Evolutionary conservation across 108 stramenopile genomes (phyloP), one percentile per base, ranked within the genome.

Genomic region (Heterococcus sp.): DNA sequence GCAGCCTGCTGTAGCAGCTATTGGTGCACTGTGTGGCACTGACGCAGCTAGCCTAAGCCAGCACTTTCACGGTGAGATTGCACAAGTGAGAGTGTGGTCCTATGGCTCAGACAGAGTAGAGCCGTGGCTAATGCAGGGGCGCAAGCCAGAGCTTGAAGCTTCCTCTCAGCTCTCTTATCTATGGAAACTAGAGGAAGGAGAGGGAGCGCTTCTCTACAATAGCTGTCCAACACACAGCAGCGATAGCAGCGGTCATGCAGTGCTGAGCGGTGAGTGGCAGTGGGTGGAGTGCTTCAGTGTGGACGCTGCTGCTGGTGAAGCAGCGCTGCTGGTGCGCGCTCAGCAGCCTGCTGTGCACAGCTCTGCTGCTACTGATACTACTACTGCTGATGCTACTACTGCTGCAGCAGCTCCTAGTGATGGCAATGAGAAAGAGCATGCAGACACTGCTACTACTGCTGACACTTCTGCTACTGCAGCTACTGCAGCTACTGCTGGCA

Each of bases 131-230:
- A 58, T n/a, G 46, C 46, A 21, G 46, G 21, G 21, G 46, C 14
- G 46, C 46, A 58, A 21, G 8, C 46, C n/a, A n/a, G n/a, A 58
- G 46, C 46, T 21, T 21, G 8, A 21, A 58, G 14, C 46, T 21
- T 21, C 21, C 46, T 8, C 21, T 14, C 46, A 58, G 14, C 14
- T 21, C 46, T 8, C 46, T 58, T 21, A 58, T 39, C 65, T 70
- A 70, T 78, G 77, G 77, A 78, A 78, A 70, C 36, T 65, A 14
- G 77, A 78, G 32, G 77, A 78, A 38, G 77, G 77, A 29, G 32
- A n/a, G 4, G 77, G 69, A 29, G 14, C 28, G 63, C 29, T 78
- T 58, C 69, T 78, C 32, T 69, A 34, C 21, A 78, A 78, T 31
- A 63, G 68, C n/a, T 33, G 77, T 11, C 77, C 77, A 30, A 29